Conservation (phyloP, 192 early-diverging fungal species). For the Thamnidium elegans region DNA sequence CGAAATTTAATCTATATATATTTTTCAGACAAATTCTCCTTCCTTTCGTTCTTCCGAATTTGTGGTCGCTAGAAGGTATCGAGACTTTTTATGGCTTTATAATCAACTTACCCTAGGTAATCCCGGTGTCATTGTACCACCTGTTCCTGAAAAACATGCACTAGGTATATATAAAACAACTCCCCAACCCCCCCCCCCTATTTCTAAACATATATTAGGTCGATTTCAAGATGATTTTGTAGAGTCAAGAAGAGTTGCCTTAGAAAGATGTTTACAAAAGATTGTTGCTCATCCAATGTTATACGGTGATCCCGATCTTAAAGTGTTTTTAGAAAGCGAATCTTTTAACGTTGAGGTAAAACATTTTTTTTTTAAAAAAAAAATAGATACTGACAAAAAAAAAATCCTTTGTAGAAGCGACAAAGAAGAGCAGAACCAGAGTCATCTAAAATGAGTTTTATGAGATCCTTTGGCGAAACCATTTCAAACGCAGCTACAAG, state of each 20-base stretch:
- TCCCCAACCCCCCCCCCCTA: too few relatives aligned
- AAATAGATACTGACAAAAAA: too few relatives aligned
- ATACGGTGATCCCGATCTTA: conserved; percentile 77
- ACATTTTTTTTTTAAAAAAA: background rate
- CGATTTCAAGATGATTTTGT: conserved; percentile 97
- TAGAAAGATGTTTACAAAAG: conserved; percentile 82
- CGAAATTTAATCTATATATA: background rate
- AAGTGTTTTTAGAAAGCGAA: conserved; percentile 85
- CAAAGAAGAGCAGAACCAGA: conserved; percentile 45
- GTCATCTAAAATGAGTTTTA: conserved; percentile 43
- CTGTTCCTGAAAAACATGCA: conserved; percentile 92
- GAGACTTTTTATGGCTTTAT: conserved; percentile 93
- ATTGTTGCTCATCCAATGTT: conserved; percentile 79
- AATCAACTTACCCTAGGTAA: conserved; percentile 74
- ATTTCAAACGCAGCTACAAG: conserved; percentile 56
- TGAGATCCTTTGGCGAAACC: conserved; percentile 70
- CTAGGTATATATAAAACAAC: conserved; percentile 49
- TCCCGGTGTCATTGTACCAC: conserved; percentile 89
- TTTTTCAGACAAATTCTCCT: conserved; percentile 65
- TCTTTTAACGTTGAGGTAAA: conserved; percentile 73
- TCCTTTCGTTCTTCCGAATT: conserved; percentile 75
- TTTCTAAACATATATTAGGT: conserved; percentile 36
- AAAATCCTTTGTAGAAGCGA: too few relatives aligned
- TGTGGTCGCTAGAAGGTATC: conserved; percentile 82
- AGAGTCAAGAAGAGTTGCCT: conserved; percentile 75